Percentiles rank a stretch among this genome's conserved stretches.
Evolutionary conservation across 208 protist genomes (phyloP).

Genomic region (Naegleria fowleri): DNA sequence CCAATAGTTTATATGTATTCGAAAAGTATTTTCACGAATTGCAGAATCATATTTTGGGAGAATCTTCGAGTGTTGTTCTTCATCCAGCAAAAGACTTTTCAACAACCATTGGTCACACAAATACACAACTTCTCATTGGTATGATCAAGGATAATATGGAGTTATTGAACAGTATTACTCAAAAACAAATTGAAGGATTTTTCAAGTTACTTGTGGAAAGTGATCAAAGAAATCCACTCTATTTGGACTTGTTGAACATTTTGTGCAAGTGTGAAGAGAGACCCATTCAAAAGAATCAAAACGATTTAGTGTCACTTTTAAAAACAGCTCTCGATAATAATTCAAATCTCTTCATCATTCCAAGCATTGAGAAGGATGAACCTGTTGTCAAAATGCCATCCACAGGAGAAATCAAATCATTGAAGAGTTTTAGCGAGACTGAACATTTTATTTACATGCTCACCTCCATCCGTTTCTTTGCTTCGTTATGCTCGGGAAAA

Average conservation of each 20-base stretch:
- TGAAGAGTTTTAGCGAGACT: neutral
- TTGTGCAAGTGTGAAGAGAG: neutral
- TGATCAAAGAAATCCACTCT: neutral
- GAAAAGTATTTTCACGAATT: neutral
- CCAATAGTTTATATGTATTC: neutral
- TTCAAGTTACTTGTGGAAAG: neutral
- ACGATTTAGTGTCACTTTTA: neutral
- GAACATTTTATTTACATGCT: neutral
- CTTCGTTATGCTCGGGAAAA: neutral
- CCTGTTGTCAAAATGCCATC: neutral
- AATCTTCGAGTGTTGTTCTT: neutral
- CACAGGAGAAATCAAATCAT: neutral
- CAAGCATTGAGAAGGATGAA: neutral
- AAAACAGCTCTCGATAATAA: neutral
- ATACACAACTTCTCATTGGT: neutral
- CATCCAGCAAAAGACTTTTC: neutral
- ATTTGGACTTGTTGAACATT: neutral
- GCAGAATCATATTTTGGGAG: neutral
- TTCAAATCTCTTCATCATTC: neutral
- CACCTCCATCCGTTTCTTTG: neutral
- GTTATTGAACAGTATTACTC: neutral
- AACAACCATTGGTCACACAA: neutral
- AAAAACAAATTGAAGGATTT: neutral
- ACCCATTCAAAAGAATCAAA: neutral
- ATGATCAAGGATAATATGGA: neutral